Conservation (phyloP, 441 rosid species). For the Adansonia grandidieri region DNA sequence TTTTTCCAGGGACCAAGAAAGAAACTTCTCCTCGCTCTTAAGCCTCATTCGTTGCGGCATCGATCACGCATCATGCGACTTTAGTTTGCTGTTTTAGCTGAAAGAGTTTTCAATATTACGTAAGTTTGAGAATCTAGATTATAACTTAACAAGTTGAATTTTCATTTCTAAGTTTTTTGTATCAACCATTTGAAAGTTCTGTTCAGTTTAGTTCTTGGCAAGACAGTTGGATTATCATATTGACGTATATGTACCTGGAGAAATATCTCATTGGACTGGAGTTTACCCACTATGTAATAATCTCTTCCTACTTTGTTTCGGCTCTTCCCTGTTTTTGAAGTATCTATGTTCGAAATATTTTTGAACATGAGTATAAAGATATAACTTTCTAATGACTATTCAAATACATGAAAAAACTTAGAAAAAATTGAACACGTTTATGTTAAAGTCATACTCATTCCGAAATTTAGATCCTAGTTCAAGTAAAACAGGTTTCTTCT, state of each 20-base stretch:
- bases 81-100: neutral
- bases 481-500: too few relatives aligned
- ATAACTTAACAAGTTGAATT: neutral
- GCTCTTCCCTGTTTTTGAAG: too few relatives aligned
- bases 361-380: too few relatives aligned
- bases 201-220: neutral
- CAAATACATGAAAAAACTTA: too few relatives aligned
- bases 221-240: neutral
- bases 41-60: slow-evolving; percentile 37
- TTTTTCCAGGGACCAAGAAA: slow-evolving; percentile 69
- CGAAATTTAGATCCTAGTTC: too few relatives aligned
- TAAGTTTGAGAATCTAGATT: slow-evolving; percentile 4
- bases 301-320: too few relatives aligned
- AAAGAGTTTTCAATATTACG: neutral
- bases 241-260: slow-evolving; percentile 1
- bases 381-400: too few relatives aligned
- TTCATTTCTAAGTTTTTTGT: neutral
- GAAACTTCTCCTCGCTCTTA: slow-evolving; percentile 62
- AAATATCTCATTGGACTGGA: neutral
- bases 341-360: too few relatives aligned
- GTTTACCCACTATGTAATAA: too few relatives aligned
- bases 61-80: neutral
- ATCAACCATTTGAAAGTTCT: neutral
- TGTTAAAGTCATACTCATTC: too few relatives aligned
- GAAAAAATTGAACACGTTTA: too few relatives aligned